Evolutionary conservation across 2,329 filamentous ascomycete genomes (phyloP), one percentile per base, ranked within the genome.

Genomic region (Aspergillus ustus): DNA sequence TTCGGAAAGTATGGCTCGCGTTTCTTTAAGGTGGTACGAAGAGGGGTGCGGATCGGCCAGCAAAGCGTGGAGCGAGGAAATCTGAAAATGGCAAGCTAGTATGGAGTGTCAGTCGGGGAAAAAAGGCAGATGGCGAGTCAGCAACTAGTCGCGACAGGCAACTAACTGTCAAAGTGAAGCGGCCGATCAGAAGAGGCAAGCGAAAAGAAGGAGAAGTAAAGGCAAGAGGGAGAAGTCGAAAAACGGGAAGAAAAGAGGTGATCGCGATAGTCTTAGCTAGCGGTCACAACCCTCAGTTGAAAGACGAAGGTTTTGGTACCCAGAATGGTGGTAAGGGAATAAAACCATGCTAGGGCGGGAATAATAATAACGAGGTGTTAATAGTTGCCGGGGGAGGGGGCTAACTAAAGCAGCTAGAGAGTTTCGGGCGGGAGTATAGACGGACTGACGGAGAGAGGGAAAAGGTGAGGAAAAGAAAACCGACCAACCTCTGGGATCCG

Each of bases 251-350:
- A 31, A 37, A 49, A 13, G 31, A 46, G 45, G 17, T 31, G 46
- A 60, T 54, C 37, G 56, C 40, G 51, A 53, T 52, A 52, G 37
- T 52, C 22, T 6, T 19, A 43, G 46, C 37, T n/a, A 54, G 22
- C 52, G 50, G 43, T 60, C 25, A 50, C 37, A 58, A 59, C 59
- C 52, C 6, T 25, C 25, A 25, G 25, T 52, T 52, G 59, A 64
- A 28, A 58, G 55, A 60, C 53, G 37, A 48, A 28, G 8, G 43
- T 19, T 44, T 48, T 48, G 28, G 31, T 28, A 60, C 58, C 64
- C 63, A 64, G 37, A 55, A 53, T 53, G 60, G 58, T 63, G 64
- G 64, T 61, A 63, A 64, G 59, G 44, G 52, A 55, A 37, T 53
- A 20, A 54, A 55, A 55, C 40, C 43, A 55, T 53, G 51, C 29